Percentiles rank a stretch among this genome's conserved stretches.
phyloP scores from a whole-genome alignment of 805 yeast species.

The Lachancea mirantina region DNA sequence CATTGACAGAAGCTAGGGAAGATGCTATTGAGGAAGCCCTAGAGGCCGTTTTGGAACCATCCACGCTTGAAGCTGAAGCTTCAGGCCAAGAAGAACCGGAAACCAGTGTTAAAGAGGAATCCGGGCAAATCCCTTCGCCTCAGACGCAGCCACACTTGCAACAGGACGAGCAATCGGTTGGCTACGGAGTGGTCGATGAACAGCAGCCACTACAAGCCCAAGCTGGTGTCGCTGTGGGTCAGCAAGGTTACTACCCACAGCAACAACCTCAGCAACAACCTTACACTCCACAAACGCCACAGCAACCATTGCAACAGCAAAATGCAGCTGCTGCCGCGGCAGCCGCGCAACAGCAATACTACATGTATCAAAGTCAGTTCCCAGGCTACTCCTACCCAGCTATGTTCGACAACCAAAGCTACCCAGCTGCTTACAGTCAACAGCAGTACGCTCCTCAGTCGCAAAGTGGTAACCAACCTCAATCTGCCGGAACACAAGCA shows the following conservation, averaged over 20 bases:
- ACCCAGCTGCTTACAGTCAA: slow-evolving; percentile 23
- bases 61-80: slow-evolving; percentile 7
- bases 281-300: slow-evolving; percentile 25
- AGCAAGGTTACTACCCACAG: slow-evolving; percentile 17
- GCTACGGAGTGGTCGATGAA: slow-evolving; percentile 8
- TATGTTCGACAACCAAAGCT: slow-evolving; percentile 29
- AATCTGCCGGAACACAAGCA: slow-evolving; percentile 9
- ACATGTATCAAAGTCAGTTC: slow-evolving; percentile 32
- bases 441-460: slow-evolving; percentile 20
- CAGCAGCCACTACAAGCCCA: slow-evolving; percentile 15
- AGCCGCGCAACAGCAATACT: slow-evolving; percentile 30
- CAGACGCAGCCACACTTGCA: slow-evolving; percentile 24
- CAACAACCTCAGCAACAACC: slow-evolving; percentile 18
- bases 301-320: slow-evolving; percentile 25
- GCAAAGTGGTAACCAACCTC: slow-evolving; percentile 13
- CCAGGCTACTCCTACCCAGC: slow-evolving; percentile 34
- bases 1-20: slow-evolving; percentile 9
- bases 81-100: slow-evolving; percentile 4
- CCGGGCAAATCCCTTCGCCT: slow-evolving; percentile 14
- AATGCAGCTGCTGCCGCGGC: slow-evolving; percentile 21
- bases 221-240: slow-evolving; percentile 21
- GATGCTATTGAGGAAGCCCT: slow-evolving; percentile 5
- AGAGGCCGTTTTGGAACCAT: slow-evolving; percentile 9
- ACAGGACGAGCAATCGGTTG: slow-evolving; percentile 30
- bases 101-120: slow-evolving; percentile 11